phyloP scores from a whole-genome alignment of 805 yeast genomes.

The Tetrapisispora phaffii region DNA sequence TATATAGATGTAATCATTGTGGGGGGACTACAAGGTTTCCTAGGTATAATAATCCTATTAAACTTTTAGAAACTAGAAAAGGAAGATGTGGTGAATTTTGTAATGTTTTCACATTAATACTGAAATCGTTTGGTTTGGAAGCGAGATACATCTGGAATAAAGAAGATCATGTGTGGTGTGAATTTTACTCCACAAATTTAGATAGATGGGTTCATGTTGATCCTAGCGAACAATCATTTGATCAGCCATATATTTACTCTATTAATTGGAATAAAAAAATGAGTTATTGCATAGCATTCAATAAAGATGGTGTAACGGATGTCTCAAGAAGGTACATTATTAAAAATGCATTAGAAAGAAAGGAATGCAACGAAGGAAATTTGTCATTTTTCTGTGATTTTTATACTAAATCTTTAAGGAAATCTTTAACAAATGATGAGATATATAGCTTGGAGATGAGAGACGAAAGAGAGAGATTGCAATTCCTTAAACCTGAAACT shows the following conservation, averaged over 20 bases:
- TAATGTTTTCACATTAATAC: conserved; percentile 62
- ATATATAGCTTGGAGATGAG: conserved; percentile 27
- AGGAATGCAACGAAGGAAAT: conserved; percentile 34
- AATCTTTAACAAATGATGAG: conserved; percentile 27
- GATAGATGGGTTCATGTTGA: conserved; percentile 82
- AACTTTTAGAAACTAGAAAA: conserved; percentile 46
- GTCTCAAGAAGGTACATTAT: conserved; percentile 58
- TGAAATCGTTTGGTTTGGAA: conserved; percentile 55
- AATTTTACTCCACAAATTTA: conserved; percentile 54
- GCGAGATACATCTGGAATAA: conserved; percentile 74
- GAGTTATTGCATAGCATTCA: conserved; percentile 75
- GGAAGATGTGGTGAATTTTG: conserved; percentile 98
- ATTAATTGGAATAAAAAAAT: conserved; percentile 89
- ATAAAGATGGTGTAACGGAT: conserved; percentile 53
- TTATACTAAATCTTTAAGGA: conserved; percentile 32
- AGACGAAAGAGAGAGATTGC: conserved; percentile 30
- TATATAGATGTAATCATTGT: conserved; percentile 53
- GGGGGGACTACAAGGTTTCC: conserved; percentile 48
- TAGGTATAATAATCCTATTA: conserved; percentile 59
- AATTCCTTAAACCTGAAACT: conserved; percentile 11
- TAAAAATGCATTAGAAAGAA: conserved; percentile 39
- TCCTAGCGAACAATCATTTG: conserved; percentile 78
- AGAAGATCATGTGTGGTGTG: conserved; percentile 97
- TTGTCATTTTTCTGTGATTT: conserved; percentile 30
- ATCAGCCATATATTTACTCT: conserved; percentile 67